These are phyloP conservation scores for Tetrapisispora fleetii DNA, from an alignment of 805 yeast species.

Conservation along the genomic window DNA sequence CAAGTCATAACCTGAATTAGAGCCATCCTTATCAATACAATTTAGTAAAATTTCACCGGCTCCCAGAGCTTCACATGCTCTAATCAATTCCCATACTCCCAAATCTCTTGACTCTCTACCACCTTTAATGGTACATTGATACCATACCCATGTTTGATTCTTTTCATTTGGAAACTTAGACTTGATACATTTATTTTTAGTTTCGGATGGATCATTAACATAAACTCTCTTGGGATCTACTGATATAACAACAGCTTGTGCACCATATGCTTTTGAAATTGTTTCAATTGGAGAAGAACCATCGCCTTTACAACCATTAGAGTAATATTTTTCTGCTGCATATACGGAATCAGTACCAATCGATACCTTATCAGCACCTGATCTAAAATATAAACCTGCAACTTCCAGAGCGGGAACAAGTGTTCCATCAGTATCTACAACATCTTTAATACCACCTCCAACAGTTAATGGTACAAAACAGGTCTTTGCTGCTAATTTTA, in stretches of 20 bases:
- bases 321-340: slow-evolving; percentile 78
- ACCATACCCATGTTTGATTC: slow-evolving; percentile 84
- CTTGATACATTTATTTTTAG: slow-evolving; percentile 53
- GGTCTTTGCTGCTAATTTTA: slow-evolving; percentile 72
- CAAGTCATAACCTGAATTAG: slow-evolving; percentile 87
- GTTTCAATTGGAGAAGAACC: slow-evolving; percentile 90
- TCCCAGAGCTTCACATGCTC: slow-evolving; percentile 85
- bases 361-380: slow-evolving; percentile 97
- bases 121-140: slow-evolving; percentile 92
- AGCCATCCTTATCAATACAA: slow-evolving; percentile 95
- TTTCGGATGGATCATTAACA: slow-evolving; percentile 46
- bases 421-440: slow-evolving; percentile 77
- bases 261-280: slow-evolving; percentile 85
- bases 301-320: slow-evolving; percentile 42
- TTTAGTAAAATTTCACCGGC: slow-evolving; percentile 92
- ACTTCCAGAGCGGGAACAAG: slow-evolving; percentile 76
- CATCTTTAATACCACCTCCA: slow-evolving; percentile 95
- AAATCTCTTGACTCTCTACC: slow-evolving; percentile 85
- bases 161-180: slow-evolving; percentile 70
- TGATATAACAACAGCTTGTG: slow-evolving; percentile 94
- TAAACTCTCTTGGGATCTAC: slow-evolving; percentile 94
- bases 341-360: slow-evolving; percentile 96
- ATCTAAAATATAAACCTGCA: slow-evolving; percentile 82
- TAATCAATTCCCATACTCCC: slow-evolving; percentile 84
- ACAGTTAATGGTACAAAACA: slow-evolving; percentile 95